A percentile compares a stretch with the other conserved stretches of the same genome.
phyloP scores from a whole-genome alignment of 495 filamentous ascomycete genomes.

The Amniculicola lignicola region DNA sequence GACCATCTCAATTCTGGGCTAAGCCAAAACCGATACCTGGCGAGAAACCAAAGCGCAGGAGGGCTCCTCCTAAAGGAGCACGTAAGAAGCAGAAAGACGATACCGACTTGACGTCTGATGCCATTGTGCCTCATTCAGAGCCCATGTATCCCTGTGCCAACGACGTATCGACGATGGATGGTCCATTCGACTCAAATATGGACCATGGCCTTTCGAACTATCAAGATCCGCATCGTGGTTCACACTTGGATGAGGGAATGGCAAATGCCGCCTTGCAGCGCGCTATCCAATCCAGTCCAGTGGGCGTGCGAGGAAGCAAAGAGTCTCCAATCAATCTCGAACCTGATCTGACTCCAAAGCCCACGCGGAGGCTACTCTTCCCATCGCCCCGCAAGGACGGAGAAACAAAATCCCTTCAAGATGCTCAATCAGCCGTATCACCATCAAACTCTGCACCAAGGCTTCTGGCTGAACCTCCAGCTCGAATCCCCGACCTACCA shows the following conservation, averaged over 20 bases:
- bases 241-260: slow-evolving; percentile 31
- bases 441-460: not conserved
- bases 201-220: too few species aligned
- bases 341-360: slow-evolving; percentile 53
- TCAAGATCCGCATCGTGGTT: too few species aligned
- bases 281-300: slow-evolving; percentile 70
- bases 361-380: slow-evolving; percentile 76
- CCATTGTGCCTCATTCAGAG: slow-evolving; percentile 16
- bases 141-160: not conserved
- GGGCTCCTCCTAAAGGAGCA: slow-evolving; percentile 28
- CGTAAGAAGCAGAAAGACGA: slow-evolving; percentile 20
- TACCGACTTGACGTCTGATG: slow-evolving; percentile 19
- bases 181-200: not conserved
- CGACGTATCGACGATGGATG: not conserved
- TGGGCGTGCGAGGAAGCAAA: slow-evolving; percentile 60
- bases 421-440: slow-evolving; percentile 7
- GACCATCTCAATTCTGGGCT: slow-evolving; percentile 80
- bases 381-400: slow-evolving; percentile 47
- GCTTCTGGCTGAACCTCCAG: not conserved
- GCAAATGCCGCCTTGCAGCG: slow-evolving; percentile 57
- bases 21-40: slow-evolving; percentile 44
- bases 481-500: not conserved
- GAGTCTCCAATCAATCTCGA: slow-evolving; percentile 65
- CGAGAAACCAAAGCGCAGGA: slow-evolving; percentile 39
- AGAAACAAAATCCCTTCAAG: slow-evolving; percentile 40